A percentile compares a stretch with the other conserved stretches of the same genome.
Evolutionary conservation across 1,284 basidiomycete species (phyloP).

Genomic region (Ceratobasidium sp.): DNA sequence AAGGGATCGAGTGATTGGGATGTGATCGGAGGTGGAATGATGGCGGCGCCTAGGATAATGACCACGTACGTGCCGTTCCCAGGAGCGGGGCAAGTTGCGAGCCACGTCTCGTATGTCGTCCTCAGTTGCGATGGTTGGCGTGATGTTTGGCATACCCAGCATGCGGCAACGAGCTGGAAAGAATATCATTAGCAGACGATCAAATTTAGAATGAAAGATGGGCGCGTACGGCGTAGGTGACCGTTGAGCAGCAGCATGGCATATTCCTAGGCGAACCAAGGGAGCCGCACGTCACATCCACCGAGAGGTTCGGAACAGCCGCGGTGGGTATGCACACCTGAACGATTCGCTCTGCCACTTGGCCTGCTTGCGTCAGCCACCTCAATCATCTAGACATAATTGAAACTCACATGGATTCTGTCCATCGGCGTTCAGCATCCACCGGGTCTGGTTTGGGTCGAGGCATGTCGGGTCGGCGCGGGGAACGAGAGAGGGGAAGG

Average conservation of each 20-base stretch:
- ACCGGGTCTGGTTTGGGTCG: neutral
- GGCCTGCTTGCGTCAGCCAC: neutral
- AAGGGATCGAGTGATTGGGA: too few relatives aligned
- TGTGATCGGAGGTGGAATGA: too few relatives aligned
- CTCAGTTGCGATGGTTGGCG: neutral
- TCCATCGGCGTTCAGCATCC: conserved; percentile 11
- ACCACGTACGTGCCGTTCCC: conserved; percentile 6
- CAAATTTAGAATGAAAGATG: neutral
- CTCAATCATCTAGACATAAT: neutral
- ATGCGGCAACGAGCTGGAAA: conserved; percentile 19
- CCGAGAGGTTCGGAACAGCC: conserved; percentile 11
- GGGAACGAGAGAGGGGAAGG: neutral
- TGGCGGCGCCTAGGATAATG: neutral
- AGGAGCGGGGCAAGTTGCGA: neutral
- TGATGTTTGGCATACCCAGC: conserved; percentile 33
- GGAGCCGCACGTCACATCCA: conserved; percentile 17
- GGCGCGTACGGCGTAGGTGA: conserved; percentile 27
- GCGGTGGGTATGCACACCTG: conserved; percentile 20
- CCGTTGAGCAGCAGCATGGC: conserved; percentile 25
- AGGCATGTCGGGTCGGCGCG: neutral
- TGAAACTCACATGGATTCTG: conserved; percentile 8
- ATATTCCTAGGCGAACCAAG: neutral
- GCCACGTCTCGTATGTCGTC: conserved; percentile 23
- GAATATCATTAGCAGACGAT: neutral
- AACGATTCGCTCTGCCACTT: conserved; percentile 15